These are phyloP conservation scores for Kuraishia cidri DNA, from an alignment of 805 yeast species.

Conservation along the genomic window DNA sequence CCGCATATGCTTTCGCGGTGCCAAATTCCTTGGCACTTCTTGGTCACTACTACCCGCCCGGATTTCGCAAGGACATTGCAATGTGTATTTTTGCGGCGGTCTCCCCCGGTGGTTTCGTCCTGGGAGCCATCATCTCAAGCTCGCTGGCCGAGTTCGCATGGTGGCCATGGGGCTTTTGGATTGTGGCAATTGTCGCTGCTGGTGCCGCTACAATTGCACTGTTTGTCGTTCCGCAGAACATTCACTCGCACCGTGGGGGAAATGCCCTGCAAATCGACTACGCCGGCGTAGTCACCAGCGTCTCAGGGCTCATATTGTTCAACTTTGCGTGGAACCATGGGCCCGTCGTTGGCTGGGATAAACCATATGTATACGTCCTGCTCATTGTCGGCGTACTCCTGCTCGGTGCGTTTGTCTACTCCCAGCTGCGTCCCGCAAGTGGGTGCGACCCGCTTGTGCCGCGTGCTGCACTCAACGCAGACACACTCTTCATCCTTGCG, in stretches of 20 bases:
- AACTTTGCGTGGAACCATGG: constrained; percentile 74
- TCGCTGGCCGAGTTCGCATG: constrained; percentile 32
- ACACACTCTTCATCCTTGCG: constrained; percentile 37
- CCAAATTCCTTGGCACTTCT: constrained; percentile 55
- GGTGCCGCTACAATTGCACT: too few species aligned
- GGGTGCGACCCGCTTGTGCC: constrained; percentile 42
- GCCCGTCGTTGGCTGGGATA: constrained; percentile 60
- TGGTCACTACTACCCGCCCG: constrained; percentile 36
- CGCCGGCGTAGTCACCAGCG: too few species aligned
- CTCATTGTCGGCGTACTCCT: constrained; percentile 38
- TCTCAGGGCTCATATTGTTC: constrained; percentile 50
- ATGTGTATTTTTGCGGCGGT: constrained; percentile 51
- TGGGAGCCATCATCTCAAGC: constrained; percentile 46
- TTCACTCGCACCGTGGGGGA: too few species aligned
- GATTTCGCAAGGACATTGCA: constrained; percentile 40
- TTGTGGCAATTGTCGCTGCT: constrained; percentile 19
- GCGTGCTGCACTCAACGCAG: constrained; percentile 29
- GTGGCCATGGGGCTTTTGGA: constrained; percentile 55
- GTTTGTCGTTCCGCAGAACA: too few species aligned
- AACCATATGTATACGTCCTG: constrained; percentile 47
- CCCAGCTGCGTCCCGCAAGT: neutral
- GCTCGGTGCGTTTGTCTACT: constrained; percentile 36
- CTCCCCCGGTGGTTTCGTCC: constrained; percentile 54
- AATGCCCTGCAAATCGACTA: too few species aligned
- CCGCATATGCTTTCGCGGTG: constrained; percentile 49